Percentiles rank a stretch among this genome's conserved stretches.
Evolutionary conservation across 1,284 basidiomycete genomes (phyloP).

Genomic region (Peniophora sp.): DNA sequence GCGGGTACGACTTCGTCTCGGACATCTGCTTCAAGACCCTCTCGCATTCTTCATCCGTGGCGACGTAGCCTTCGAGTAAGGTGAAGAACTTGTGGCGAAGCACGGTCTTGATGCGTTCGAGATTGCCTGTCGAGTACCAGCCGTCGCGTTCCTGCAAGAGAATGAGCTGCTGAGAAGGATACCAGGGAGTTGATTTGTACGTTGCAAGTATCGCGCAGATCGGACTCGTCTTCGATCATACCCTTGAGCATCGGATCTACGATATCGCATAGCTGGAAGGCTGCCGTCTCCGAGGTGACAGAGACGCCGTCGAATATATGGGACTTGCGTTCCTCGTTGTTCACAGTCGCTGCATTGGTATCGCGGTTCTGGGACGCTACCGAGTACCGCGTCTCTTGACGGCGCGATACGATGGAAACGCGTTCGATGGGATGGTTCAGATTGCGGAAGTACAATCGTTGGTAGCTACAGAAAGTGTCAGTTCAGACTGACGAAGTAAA

Average conservation of each 20-base stretch:
- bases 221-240: constrained; percentile 70
- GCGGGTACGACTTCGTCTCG: constrained; percentile 27
- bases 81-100: constrained; percentile 85
- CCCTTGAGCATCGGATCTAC: constrained; percentile 72
- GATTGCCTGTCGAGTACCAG: constrained; percentile 71
- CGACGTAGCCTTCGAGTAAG: constrained; percentile 65
- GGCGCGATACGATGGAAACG: constrained; percentile 58
- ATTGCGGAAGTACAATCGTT: constrained; percentile 80
- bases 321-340: constrained; percentile 28
- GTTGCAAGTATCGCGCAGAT: constrained; percentile 61
- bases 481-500: constrained; percentile 7
- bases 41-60: constrained; percentile 66
- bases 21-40: constrained; percentile 46
- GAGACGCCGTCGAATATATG: constrained; percentile 88
- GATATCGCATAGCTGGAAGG: constrained; percentile 93
- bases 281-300: constrained; percentile 74
- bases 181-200: constrained; percentile 35
- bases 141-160: constrained; percentile 65
- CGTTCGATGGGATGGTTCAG: constrained; percentile 70
- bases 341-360: constrained; percentile 10
- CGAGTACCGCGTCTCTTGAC: constrained; percentile 41
- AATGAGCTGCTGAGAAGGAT: background rate
- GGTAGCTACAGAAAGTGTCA: constrained; percentile 45
- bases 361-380: constrained; percentile 20
- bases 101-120: constrained; percentile 79